Conservation (phyloP, 2,329 filamentous ascomycete genomes). For the Albifimbria verrucaria region DNA sequence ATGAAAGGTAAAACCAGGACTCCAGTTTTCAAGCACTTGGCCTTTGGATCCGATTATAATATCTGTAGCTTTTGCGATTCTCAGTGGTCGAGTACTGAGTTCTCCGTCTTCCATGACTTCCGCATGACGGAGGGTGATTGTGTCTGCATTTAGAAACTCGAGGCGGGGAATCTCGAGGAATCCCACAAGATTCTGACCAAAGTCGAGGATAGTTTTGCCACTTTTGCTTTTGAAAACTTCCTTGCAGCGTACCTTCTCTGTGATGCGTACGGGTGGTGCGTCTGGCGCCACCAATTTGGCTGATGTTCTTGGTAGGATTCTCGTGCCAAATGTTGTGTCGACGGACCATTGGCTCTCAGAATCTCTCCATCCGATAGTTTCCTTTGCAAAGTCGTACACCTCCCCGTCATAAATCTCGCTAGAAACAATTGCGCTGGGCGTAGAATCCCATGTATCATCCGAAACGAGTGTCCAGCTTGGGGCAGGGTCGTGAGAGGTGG, state of each 20-base stretch:
- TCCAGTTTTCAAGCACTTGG: slow-evolving; percentile 25
- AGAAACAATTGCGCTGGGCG: neutral
- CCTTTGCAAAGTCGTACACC: neutral
- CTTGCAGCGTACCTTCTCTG: neutral
- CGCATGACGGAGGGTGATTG: slow-evolving; percentile 46
- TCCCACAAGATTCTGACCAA: slow-evolving; percentile 58
- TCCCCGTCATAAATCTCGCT: slow-evolving; percentile 8
- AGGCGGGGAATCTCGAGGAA: slow-evolving; percentile 37
- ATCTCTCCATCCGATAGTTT: neutral
- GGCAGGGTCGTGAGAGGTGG: neutral
- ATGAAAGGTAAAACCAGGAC: slow-evolving; percentile 52
- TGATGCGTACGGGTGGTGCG: neutral
- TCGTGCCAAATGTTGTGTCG: neutral
- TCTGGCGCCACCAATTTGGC: neutral
- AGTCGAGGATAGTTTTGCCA: slow-evolving; percentile 50
- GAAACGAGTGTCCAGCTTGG: slow-evolving; percentile 18
- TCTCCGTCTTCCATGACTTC: slow-evolving; percentile 52
- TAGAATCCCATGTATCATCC: slow-evolving; percentile 29
- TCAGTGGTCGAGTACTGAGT: slow-evolving; percentile 26
- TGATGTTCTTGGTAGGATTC: neutral
- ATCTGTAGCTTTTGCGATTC: slow-evolving; percentile 12
- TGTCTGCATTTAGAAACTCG: slow-evolving; percentile 31
- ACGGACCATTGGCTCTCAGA: neutral
- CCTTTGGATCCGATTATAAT: slow-evolving; percentile 9
- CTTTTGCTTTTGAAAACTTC: slow-evolving; percentile 25